Evolutionary conservation across 805 yeast genomes (phyloP).

Genomic region (Suhomyces canberraensis): DNA sequence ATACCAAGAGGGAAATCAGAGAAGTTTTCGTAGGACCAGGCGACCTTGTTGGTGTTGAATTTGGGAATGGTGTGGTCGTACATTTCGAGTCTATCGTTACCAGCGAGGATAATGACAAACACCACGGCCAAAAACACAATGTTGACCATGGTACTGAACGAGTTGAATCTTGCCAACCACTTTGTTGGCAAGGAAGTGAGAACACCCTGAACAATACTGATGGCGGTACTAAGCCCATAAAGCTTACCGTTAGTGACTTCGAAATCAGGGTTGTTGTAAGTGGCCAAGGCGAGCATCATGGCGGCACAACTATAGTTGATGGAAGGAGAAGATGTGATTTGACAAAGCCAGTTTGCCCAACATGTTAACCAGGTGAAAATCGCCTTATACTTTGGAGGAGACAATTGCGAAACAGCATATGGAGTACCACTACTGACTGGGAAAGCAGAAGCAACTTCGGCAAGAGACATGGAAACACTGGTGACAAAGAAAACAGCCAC

Average conservation of each 20-base stretch:
- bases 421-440: conserved; percentile 71
- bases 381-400: conserved; percentile 54
- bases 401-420: conserved; percentile 61
- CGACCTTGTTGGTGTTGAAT: conserved; percentile 46
- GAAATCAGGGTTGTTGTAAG: conserved; percentile 40
- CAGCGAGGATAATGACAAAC: conserved; percentile 52
- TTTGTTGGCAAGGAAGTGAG: conserved; percentile 54
- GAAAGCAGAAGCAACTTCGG: conserved; percentile 61
- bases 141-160: conserved; percentile 49
- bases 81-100: conserved; percentile 40
- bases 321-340: conserved; percentile 60
- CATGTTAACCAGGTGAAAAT: conserved; percentile 60
- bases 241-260: conserved; percentile 46
- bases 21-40: conserved; percentile 55
- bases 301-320: conserved; percentile 56
- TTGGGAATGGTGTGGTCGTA: conserved; percentile 35
- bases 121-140: conserved; percentile 49
- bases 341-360: conserved; percentile 64
- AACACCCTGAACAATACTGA: conserved; percentile 45
- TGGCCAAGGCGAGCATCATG: conserved; percentile 51
- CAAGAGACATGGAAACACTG: conserved; percentile 59
- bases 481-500: conserved; percentile 54
- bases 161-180: conserved; percentile 50
- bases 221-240: conserved; percentile 51
- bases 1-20: conserved; percentile 66